Percentiles rank a stretch among this genome's conserved stretches.
Evolutionary conservation across 2,329 filamentous ascomycete species (phyloP).

Genomic region (Pseudopyrenochaeta lycopersici): DNA sequence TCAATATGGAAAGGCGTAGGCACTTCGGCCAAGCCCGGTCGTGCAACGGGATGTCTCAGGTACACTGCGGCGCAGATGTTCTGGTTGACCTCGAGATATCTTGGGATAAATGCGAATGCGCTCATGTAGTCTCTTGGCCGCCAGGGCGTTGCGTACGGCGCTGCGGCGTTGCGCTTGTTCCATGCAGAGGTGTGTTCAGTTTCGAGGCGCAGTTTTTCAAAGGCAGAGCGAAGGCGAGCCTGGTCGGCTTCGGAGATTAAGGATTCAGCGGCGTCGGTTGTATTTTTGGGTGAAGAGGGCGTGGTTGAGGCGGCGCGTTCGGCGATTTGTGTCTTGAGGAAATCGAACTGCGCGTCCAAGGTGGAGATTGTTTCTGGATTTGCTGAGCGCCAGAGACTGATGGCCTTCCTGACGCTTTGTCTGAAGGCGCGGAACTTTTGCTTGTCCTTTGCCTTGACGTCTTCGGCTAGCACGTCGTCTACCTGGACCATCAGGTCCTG

Average conservation of each 20-base stretch:
- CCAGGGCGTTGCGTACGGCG: constrained; percentile 92
- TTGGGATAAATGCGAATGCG: constrained; percentile 92
- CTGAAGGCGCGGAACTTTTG: constrained; percentile 78
- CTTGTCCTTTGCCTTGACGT: constrained; percentile 75
- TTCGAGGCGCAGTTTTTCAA: constrained; percentile 73
- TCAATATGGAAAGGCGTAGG: constrained; percentile 80
- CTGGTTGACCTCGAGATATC: constrained; percentile 97
- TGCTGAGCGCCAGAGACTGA: constrained; percentile 61
- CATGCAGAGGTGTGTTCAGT: constrained; percentile 74
- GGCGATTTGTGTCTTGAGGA: constrained; percentile 40
- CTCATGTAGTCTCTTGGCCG: constrained; percentile 84
- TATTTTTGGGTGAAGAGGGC: constrained; percentile 2
- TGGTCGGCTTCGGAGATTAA: constrained; percentile 63
- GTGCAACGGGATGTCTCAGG: constrained; percentile 88
- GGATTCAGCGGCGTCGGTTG: constrained; percentile 16
- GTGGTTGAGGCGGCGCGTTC: constrained; percentile 10
- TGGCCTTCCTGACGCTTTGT: constrained; percentile 68
- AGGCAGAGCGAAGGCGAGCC: constrained; percentile 62
- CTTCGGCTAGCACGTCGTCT: constrained; percentile 66
- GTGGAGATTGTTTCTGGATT: constrained; percentile 57
- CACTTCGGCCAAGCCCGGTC: constrained; percentile 75
- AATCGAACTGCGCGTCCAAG: constrained; percentile 58
- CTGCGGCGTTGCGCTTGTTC: constrained; percentile 55
- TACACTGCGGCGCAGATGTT: constrained; percentile 97
- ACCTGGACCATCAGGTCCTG: constrained; percentile 58